These are phyloP conservation scores for Eremochloa ophiuroides DNA, from an alignment of 176 grass and related monocot genomes.

Conservation along the genomic window DNA sequence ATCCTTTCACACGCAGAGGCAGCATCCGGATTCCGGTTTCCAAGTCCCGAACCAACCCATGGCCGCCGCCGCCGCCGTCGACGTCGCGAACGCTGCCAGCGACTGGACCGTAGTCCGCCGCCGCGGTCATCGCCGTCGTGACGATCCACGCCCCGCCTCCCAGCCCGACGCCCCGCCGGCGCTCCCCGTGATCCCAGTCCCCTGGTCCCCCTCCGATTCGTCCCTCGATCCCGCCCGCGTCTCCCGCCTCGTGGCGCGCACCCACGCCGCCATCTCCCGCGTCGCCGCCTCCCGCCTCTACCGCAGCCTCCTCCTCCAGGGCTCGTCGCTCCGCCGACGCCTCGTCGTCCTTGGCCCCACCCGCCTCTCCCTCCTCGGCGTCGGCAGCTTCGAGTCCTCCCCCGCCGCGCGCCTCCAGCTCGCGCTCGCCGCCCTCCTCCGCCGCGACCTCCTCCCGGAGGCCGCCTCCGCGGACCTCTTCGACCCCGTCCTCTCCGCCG, in stretches of 20 bases:
- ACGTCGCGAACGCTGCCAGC: background rate
- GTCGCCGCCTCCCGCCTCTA: conserved; percentile 44
- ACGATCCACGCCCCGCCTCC: background rate
- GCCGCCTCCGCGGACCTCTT: background rate
- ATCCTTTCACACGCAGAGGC: background rate
- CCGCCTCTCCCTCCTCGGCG: conserved; percentile 43
- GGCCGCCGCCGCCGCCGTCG: background rate
- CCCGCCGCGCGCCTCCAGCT: background rate
- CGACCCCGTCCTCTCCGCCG: conserved; percentile 55
- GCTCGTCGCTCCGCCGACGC: conserved; percentile 17
- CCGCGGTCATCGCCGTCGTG: background rate
- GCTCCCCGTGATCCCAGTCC: background rate
- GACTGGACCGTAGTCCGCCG: background rate
- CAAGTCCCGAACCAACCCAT: background rate
- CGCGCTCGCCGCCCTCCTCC: background rate
- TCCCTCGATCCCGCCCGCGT: background rate
- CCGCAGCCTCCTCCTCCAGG: conserved; percentile 29
- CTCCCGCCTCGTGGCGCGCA: conserved; percentile 9
- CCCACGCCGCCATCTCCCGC: conserved; percentile 35
- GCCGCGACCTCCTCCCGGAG: background rate
- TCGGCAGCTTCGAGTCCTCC: conserved; percentile 74
- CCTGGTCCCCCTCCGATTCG: conserved; percentile 37
- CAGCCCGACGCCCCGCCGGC: background rate
- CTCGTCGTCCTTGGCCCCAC: background rate
- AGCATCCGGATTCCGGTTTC: background rate